Percentiles rank a stretch among this genome's conserved stretches.
phyloP scores from a whole-genome alignment of 73 alveolate genomes.

The Uronychia setigera region DNA sequence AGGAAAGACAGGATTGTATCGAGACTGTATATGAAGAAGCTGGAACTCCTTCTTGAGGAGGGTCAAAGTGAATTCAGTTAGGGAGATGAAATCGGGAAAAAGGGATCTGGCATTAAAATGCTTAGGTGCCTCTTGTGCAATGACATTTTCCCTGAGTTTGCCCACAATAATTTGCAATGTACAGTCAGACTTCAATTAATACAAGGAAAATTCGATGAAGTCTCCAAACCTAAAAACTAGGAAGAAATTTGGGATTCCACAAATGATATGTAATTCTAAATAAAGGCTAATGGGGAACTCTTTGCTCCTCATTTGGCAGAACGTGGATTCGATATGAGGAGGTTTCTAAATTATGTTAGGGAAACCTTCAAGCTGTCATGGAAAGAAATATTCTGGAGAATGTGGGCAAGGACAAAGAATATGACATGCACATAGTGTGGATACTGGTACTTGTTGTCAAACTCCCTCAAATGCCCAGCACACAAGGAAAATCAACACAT shows the following conservation, averaged over 20 bases:
- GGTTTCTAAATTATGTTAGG: conserved; percentile 49
- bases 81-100: not conserved
- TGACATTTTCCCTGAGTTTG: conserved; percentile 33
- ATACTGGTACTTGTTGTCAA: not conserved
- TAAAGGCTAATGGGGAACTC: conserved; percentile 52
- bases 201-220: not conserved
- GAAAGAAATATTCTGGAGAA: conserved; percentile 71
- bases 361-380: conserved; percentile 60
- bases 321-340: conserved; percentile 54
- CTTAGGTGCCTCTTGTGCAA: conserved; percentile 57
- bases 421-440: not conserved
- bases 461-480: not conserved
- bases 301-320: conserved; percentile 67
- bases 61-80: conserved; percentile 13
- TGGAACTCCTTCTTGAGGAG: conserved; percentile 55
- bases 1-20: conserved; percentile 64
- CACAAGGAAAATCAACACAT: not conserved
- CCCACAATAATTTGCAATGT: conserved; percentile 44
- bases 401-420: conserved; percentile 35
- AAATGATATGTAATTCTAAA: conserved; percentile 1
- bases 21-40: conserved; percentile 61
- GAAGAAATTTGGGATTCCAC: conserved; percentile 12
- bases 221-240: not conserved
- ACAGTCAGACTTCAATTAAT: not conserved
- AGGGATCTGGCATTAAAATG: not conserved